Evolutionary conservation across 805 yeast species (phyloP), one percentile per base, ranked within the genome.

Genomic region (Sungouiella blattae): DNA sequence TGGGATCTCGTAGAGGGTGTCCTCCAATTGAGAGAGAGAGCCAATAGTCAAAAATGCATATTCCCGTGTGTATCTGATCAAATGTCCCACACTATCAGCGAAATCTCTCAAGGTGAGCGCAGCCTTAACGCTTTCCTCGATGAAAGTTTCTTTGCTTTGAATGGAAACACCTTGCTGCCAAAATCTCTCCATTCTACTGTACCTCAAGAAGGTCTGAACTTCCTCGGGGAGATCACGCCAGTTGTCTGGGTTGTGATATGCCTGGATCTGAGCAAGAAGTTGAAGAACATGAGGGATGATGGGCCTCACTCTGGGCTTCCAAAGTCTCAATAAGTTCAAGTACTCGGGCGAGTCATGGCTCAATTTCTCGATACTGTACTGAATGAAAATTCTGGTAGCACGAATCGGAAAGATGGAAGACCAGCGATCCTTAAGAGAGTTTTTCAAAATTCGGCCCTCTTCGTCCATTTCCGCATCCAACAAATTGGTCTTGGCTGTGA

Each of bases 161-260:
- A 86, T 84, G 1, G 96, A 86, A 15, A 95, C 94, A 12, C 98
- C 98, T 41, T 88, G 95, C 55, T 94, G 98, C 99, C 99, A 93
- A 58, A 93, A 93, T 51, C 98, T 71, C 64, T 93, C 99, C 55
- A 82, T 79, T 32, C 94, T 83, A 41, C 94, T 83, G 50, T 87
- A 83, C 45, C 77, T 75, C n/a, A 91, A 96, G 67, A 94, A 91
- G 1, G 91, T 72, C 57, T 87, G 96, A 1, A 93, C 98, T 37
- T 87, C 94, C 2, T 73, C 74, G 0, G 98, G 98, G 32, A 93
- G 67, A 26, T 78, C 85, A 11, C 68, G 69, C 98, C 98, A 91
- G 58, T 91, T 91, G 9, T 71, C 83, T 0, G 98, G 96, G 52
- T 93, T 86, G 57, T 88, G 96, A 53, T 89, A 93, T 0, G 96